Conservation (phyloP, 108 stramenopile genomes). For the Fragilaria radians region DNA sequence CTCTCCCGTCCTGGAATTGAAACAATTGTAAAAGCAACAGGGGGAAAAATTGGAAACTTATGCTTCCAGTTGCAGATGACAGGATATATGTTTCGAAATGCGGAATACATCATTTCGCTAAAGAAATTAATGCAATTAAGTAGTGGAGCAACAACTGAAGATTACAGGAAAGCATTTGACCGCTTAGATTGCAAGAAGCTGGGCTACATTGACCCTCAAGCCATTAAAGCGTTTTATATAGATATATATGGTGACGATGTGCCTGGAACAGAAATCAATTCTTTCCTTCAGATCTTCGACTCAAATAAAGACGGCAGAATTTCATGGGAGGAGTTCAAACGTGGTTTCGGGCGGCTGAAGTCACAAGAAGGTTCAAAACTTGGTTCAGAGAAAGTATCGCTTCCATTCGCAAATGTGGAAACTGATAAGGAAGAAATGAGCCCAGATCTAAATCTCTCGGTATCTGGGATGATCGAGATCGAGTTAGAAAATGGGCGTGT, state of each 20-base stretch:
- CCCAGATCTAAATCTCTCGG: constrained; percentile 18
- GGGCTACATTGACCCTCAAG: constrained; percentile 67
- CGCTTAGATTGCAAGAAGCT: constrained; percentile 61
- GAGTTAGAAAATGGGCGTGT: constrained; percentile 72
- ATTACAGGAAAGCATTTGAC: constrained; percentile 77
- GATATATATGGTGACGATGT: constrained; percentile 54
- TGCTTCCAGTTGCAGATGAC: constrained; percentile 90
- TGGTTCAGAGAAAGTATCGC: constrained; percentile 3
- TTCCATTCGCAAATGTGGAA: constrained; percentile 13
- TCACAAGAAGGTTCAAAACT: constrained; percentile 11
- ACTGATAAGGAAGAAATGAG: constrained; percentile 16
- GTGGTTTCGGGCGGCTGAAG: constrained; percentile 53
- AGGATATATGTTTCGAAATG: constrained; percentile 83
- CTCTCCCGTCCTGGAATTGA: constrained; percentile 71
- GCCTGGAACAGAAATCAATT: constrained; percentile 59
- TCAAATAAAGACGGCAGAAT: constrained; percentile 77
- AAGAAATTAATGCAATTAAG: constrained; percentile 64
- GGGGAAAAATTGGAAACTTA: constrained; percentile 69
- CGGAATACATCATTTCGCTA: constrained; percentile 84
- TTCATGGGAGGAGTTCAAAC: constrained; percentile 83
- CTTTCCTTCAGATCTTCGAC: constrained; percentile 86
- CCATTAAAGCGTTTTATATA: constrained; percentile 52
- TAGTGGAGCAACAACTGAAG: constrained; percentile 51
- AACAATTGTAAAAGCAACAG: constrained; percentile 55
- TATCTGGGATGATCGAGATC: constrained; percentile 65